Percentiles rank a stretch among this genome's conserved stretches.
These are phyloP conservation scores for Saccharomycopsis javanensis DNA, from an alignment of 805 yeast species.

Conservation along the genomic window DNA sequence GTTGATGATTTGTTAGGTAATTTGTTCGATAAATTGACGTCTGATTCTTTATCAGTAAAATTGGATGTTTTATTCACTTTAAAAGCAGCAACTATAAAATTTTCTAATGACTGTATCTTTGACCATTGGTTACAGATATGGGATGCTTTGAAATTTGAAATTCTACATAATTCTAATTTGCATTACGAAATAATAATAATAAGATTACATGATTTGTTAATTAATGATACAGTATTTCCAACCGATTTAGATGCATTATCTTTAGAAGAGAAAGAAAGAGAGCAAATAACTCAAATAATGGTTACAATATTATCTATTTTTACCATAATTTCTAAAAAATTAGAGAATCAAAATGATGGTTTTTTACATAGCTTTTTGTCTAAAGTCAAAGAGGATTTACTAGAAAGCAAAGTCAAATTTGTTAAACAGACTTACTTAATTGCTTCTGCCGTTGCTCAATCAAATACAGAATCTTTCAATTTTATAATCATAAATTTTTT, in stretches of 20 bases:
- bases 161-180: constrained; percentile 53
- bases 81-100: constrained; percentile 42
- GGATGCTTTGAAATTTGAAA: constrained; percentile 82
- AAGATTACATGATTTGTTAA: neutral
- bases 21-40: constrained; percentile 67
- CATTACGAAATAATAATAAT: constrained; percentile 21
- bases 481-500: constrained; percentile 29
- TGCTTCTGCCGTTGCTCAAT: constrained; percentile 44
- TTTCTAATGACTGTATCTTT: constrained; percentile 39
- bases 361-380: constrained; percentile 32
- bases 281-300: neutral
- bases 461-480: constrained; percentile 39
- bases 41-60: constrained; percentile 65
- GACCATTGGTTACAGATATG: constrained; percentile 67
- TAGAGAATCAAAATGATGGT: constrained; percentile 25
- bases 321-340: constrained; percentile 32
- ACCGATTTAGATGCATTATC: constrained; percentile 1
- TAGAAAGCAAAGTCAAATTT: constrained; percentile 41
- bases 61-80: constrained; percentile 64
- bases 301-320: constrained; percentile 35
- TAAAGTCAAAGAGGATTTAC: constrained; percentile 40
- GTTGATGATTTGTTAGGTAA: constrained; percentile 71
- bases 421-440: constrained; percentile 54
- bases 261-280: constrained; percentile 12
- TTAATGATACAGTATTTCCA: neutral